phyloP scores from a whole-genome alignment of 768 basidiomycete species.

The Pisolithus sp. region DNA sequence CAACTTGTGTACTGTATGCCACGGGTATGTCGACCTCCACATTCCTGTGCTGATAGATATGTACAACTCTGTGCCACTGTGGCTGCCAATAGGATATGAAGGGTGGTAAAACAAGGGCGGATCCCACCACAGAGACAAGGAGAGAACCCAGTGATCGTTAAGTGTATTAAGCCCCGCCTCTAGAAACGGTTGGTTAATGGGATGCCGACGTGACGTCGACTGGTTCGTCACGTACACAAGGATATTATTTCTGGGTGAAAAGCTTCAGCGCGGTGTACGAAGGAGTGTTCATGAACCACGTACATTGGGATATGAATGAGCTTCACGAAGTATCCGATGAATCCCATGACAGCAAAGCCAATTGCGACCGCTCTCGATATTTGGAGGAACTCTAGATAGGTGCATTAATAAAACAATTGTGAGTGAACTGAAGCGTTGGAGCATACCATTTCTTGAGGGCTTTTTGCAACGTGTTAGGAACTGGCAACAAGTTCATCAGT shows the following conservation, averaged over 20 bases:
- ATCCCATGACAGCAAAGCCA: slow-evolving; percentile 98
- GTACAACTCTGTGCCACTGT: neutral
- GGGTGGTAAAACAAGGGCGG: slow-evolving; percentile 14
- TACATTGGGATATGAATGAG: slow-evolving; percentile 98
- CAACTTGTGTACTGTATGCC: too few species aligned
- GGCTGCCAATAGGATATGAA: slow-evolving; percentile 6
- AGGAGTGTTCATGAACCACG: slow-evolving; percentile 30
- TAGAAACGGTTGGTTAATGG: slow-evolving; percentile 23
- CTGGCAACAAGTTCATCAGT: slow-evolving; percentile 35
- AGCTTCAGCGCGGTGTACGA: slow-evolving; percentile 6
- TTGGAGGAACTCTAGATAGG: slow-evolving; percentile 74
- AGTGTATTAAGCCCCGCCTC: slow-evolving; percentile 65
- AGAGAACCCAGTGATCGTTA: slow-evolving; percentile 7
- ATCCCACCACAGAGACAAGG: slow-evolving; percentile 2
- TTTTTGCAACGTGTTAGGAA: slow-evolving; percentile 97
- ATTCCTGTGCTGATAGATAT: too few species aligned
- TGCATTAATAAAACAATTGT: neutral
- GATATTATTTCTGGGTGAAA: slow-evolving; percentile 77
- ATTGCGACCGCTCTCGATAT: slow-evolving; percentile 96
- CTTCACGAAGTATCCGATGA: slow-evolving; percentile 98
- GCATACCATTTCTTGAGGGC: slow-evolving; percentile 85
- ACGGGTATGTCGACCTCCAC: too few species aligned
- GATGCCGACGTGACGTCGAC: slow-evolving; percentile 19
- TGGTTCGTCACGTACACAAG: slow-evolving; percentile 69
- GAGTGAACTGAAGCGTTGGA: slow-evolving; percentile 10